Conservation (phyloP, 2,329 filamentous ascomycete species). For the Aspergillus novoparasiticus region DNA sequence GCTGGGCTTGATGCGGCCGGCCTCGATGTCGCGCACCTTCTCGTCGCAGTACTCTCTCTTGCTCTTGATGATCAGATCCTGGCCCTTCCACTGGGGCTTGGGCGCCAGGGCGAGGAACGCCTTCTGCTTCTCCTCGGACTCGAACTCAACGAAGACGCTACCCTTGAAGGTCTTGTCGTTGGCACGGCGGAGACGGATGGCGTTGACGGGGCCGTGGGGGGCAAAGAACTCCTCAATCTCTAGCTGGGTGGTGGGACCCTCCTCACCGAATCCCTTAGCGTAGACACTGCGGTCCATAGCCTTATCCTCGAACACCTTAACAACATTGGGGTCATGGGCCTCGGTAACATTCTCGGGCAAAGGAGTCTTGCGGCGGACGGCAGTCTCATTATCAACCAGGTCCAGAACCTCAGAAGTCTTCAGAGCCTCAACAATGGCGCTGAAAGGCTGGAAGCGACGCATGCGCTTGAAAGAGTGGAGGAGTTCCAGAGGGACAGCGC, state of each 20-base stretch:
- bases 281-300: constrained; percentile 78
- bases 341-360: constrained; percentile 56
- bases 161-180: constrained; percentile 82
- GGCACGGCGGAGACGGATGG: constrained; percentile 82
- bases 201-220: constrained; percentile 74
- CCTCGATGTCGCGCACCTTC: constrained; percentile 71
- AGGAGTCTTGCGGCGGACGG: constrained; percentile 74
- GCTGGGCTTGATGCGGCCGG: constrained; percentile 68
- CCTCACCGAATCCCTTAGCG: constrained; percentile 89
- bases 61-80: constrained; percentile 78
- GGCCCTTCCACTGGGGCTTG: constrained; percentile 80
- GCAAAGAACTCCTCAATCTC: constrained; percentile 92
- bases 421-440: constrained; percentile 78
- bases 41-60: constrained; percentile 86
- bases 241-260: constrained; percentile 82
- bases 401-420: constrained; percentile 74
- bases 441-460: constrained; percentile 89
- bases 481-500: constrained; percentile 71
- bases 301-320: constrained; percentile 63
- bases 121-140: constrained; percentile 73
- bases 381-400: constrained; percentile 72
- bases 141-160: constrained; percentile 93
- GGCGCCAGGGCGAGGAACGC: constrained; percentile 79
- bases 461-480: constrained; percentile 93
- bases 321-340: constrained; percentile 57